Evolutionary conservation across 1,284 basidiomycete species (phyloP).

Genomic region (Jaminaea rosea): DNA sequence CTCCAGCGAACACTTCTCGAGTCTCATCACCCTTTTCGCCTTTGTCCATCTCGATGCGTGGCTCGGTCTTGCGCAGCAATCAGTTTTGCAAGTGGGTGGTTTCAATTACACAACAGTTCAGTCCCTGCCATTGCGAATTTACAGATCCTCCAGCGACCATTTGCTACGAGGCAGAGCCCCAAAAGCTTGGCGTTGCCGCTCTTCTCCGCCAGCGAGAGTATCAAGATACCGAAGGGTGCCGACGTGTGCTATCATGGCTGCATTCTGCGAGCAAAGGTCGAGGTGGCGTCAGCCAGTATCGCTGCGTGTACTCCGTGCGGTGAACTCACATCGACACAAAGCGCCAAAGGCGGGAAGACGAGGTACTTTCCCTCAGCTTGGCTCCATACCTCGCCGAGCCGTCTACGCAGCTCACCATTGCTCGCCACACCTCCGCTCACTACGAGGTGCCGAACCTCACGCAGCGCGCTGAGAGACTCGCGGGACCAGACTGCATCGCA

Average conservation of each 20-base stretch:
- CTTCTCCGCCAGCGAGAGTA: constrained; percentile 17
- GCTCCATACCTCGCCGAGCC: constrained; percentile 11
- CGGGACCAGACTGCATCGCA: neutral
- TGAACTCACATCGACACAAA: neutral
- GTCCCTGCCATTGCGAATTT: no score
- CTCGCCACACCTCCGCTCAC: constrained; percentile 42
- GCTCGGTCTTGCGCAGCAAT: no score
- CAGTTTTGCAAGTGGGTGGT: no score
- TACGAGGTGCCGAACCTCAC: constrained; percentile 24
- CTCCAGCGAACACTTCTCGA: no score
- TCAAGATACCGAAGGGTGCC: constrained; percentile 12
- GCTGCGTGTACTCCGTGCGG: neutral
- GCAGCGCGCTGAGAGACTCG: neutral
- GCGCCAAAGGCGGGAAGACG: constrained; percentile 30
- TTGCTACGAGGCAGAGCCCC: constrained; percentile 21
- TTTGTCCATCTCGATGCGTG: no score
- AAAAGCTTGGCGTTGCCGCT: constrained; percentile 20
- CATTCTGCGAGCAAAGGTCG: constrained; percentile 40
- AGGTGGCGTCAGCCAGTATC: constrained; percentile 3
- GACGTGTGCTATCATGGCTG: constrained; percentile 43
- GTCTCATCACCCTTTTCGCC: no score
- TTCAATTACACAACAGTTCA: no score
- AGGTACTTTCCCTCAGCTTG: constrained; percentile 18
- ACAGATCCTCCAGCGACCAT: constrained; percentile 38
- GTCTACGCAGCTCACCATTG: constrained; percentile 27